Evolutionary conservation across 805 yeast genomes (phyloP), one percentile per base, ranked within the genome.

Genomic region (Pichia kluyveri): DNA sequence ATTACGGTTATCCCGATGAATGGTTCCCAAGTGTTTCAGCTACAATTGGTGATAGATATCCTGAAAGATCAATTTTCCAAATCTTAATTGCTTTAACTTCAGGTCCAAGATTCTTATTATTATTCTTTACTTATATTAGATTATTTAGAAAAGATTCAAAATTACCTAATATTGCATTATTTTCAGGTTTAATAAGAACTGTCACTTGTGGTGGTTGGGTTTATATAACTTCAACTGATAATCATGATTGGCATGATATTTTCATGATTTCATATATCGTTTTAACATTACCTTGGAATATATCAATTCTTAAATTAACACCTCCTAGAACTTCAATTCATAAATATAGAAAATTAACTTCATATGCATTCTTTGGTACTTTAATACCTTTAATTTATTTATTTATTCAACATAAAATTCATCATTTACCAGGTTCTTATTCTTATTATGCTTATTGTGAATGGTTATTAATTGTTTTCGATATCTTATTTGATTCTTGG

Each of bases 11-110:
- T 61, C 99, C 99, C 3, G 93, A 90, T 51, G 99, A 93, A 65
- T 93, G 99, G 98, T 91, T 93, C 62, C 99, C 99, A 2, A 83
- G 95, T 59, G 99, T 93, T 2, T 84, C 95, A 37, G 98, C 99
- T 1, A 79, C 99, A 1, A 93, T 93, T 61, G 99, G 99, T 41
- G 99, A 93, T 63, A 68, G 97, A 51, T 93, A 89, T 62, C 99
- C 99, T 0, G 99, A 93, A 67, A 72, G 99, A 55, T 86, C 96
- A 1, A 67, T 93, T 18, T 93, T 91, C 64, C 99, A 93, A 67
- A 73, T 91, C 37, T 67, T 91, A 53, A 93, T 93, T 54, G 99
- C 98, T 1, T 66, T 91, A 42, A 90, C 98, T 0, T 76, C 98
- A 0, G 96, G 96, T 38, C 97, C 97, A 17, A 77, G 98, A 55